phyloP scores from a whole-genome alignment of 805 yeast genomes.

The Starmera amethionina region DNA sequence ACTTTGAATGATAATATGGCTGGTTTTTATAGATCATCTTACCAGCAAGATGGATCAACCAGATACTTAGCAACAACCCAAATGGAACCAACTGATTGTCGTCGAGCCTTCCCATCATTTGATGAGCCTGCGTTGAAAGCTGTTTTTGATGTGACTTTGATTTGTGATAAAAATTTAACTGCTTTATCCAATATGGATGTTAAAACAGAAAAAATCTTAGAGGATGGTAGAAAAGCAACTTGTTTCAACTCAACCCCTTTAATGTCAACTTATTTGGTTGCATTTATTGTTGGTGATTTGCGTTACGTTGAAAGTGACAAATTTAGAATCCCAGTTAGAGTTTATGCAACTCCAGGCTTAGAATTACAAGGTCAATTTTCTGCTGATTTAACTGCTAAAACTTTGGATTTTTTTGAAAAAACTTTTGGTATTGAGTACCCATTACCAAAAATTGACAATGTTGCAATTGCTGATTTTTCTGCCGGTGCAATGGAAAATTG shows the following conservation, averaged over 20 bases:
- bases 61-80: conserved; percentile 76
- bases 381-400: conserved; percentile 66
- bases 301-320: conserved; percentile 58
- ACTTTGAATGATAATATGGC: conserved; percentile 70
- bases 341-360: conserved; percentile 71
- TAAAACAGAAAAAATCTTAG: conserved; percentile 34
- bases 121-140: conserved; percentile 82
- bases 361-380: conserved; percentile 64
- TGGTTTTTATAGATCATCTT: conserved; percentile 68
- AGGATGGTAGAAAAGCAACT: conserved; percentile 40
- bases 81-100: conserved; percentile 80
- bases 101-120: conserved; percentile 80
- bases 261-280: conserved; percentile 81
- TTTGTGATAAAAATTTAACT: conserved; percentile 45
- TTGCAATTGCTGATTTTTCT: conserved; percentile 74
- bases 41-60: conserved; percentile 50
- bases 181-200: conserved; percentile 67
- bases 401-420: conserved; percentile 62
- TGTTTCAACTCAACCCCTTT: conserved; percentile 66
- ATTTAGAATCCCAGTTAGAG: conserved; percentile 68
- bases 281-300: conserved; percentile 75
- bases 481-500: conserved; percentile 91
- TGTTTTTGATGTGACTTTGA: conserved; percentile 52
- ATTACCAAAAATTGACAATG: conserved; percentile 72
- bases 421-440: conserved; percentile 70